Percentiles rank a stretch among this genome's conserved stretches.
phyloP scores from a whole-genome alignment of 768 basidiomycete genomes.

The Trametes cubensis region DNA sequence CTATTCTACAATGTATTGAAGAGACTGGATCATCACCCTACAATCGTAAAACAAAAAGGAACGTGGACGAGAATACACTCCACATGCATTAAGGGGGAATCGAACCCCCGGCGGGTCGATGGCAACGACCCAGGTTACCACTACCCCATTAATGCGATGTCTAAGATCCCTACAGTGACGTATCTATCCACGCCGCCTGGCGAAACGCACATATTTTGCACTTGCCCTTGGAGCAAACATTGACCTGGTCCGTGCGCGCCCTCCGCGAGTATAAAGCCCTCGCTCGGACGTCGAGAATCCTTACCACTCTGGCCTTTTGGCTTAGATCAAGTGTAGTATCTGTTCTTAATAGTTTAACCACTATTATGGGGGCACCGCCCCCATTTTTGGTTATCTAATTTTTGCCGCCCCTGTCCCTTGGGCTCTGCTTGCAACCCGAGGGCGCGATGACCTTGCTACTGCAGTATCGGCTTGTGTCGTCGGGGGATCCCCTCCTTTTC shows the following conservation, averaged over 20 bases:
- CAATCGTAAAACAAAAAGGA: too few relatives aligned
- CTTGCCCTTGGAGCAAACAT: too few relatives aligned
- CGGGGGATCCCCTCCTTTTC: slow-evolving; percentile 33
- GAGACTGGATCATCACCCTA: too few relatives aligned
- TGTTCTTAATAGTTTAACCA: slow-evolving; percentile 62
- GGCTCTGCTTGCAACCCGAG: slow-evolving; percentile 37
- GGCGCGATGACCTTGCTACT: slow-evolving; percentile 35
- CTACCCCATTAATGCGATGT: slow-evolving; percentile 38
- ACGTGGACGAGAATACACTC: too few relatives aligned
- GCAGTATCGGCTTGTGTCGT: slow-evolving; percentile 37
- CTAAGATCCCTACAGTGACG: too few relatives aligned
- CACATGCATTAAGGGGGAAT: slow-evolving; percentile 86
- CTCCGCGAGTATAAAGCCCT: slow-evolving; percentile 5
- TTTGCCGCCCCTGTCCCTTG: slow-evolving; percentile 36
- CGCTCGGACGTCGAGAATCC: slow-evolving; percentile 20
- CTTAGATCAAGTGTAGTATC: slow-evolving; percentile 82
- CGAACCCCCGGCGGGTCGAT: slow-evolving; percentile 86
- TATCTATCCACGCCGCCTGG: too few relatives aligned
- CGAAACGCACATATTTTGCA: too few relatives aligned
- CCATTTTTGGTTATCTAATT: slow-evolving; percentile 41
- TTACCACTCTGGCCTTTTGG: slow-evolving; percentile 64
- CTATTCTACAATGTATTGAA: too few relatives aligned
- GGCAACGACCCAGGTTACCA: slow-evolving; percentile 42
- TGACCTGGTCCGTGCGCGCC: slow-evolving; percentile 15
- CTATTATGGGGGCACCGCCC: slow-evolving; percentile 42